Conservation (phyloP, 2,329 filamentous ascomycete species). For the Sporothrix euskadiensis region DNA sequence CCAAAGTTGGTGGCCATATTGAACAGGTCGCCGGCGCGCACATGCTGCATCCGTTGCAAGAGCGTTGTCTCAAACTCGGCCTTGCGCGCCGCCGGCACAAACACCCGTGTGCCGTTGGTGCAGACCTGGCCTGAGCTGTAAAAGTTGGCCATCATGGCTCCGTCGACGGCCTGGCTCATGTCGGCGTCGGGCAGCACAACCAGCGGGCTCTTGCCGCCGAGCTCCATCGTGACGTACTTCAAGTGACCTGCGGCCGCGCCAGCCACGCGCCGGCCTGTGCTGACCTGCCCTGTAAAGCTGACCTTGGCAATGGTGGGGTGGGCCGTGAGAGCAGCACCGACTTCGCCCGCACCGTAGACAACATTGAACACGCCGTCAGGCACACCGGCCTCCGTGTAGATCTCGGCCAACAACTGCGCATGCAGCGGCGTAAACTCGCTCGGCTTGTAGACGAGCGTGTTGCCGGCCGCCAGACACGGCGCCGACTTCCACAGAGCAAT, state of each 20-base stretch:
- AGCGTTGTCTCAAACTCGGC: conserved; percentile 46
- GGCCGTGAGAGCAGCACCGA: conserved; percentile 31
- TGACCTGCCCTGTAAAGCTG: conserved; percentile 69
- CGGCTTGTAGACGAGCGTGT: conserved; percentile 48
- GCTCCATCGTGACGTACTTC: conserved; percentile 71
- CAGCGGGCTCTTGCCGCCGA: conserved; percentile 64
- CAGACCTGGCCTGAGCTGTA: conserved; percentile 90
- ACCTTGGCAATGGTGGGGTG: conserved; percentile 58
- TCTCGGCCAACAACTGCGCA: conserved; percentile 41
- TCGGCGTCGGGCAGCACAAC: conserved; percentile 79
- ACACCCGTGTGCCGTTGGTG: conserved; percentile 88
- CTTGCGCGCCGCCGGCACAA: conserved; percentile 69
- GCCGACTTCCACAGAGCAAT: conserved; percentile 45
- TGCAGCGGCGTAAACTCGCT: conserved; percentile 47
- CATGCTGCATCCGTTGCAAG: conserved; percentile 66
- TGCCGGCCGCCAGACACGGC: conserved; percentile 48
- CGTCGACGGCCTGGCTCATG: conserved; percentile 77
- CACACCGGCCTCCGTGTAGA: conserved; percentile 47
- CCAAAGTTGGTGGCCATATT: conserved; percentile 78
- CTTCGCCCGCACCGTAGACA: conserved; percentile 44
- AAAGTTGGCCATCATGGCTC: conserved; percentile 93
- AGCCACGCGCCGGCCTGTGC: conserved; percentile 65
- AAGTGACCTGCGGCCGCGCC: conserved; percentile 59
- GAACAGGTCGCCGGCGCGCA: conserved; percentile 72
- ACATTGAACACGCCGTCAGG: conserved; percentile 49